phyloP scores from a whole-genome alignment of 495 filamentous ascomycete species.

The Talaromyces wortmannii region DNA sequence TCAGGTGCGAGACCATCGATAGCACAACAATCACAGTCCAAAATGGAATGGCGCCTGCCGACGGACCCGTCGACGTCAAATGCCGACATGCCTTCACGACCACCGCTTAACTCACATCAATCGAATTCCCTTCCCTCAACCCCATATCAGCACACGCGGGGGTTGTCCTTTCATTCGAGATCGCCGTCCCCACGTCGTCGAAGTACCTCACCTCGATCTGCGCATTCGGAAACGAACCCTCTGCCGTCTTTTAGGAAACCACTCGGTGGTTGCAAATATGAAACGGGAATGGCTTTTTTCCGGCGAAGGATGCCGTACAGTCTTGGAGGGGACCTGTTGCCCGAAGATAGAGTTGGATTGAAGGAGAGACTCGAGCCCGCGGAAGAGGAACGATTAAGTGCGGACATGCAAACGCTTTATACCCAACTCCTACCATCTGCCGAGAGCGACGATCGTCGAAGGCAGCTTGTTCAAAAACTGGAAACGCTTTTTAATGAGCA shows the following conservation, averaged over 20 bases:
- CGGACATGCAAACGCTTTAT: slow-evolving; percentile 78
- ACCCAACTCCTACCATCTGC: slow-evolving; percentile 75
- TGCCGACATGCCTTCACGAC: slow-evolving; percentile 26
- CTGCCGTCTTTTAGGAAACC: slow-evolving; percentile 56
- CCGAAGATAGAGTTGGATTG: slow-evolving; percentile 55
- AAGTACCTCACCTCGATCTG: slow-evolving; percentile 84
- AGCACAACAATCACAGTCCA: slow-evolving; percentile 32
- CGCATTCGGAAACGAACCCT: slow-evolving; percentile 79
- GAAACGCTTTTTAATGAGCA: slow-evolving; percentile 78
- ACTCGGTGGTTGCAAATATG: slow-evolving; percentile 68
- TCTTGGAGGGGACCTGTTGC: slow-evolving; percentile 68
- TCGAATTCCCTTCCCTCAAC: slow-evolving; percentile 93
- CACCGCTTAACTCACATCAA: slow-evolving; percentile 51
- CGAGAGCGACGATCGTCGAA: slow-evolving; percentile 68
- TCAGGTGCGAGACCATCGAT: slow-evolving; percentile 36
- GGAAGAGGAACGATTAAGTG: slow-evolving; percentile 70
- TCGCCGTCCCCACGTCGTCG: slow-evolving; percentile 77
- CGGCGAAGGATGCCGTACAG: slow-evolving; percentile 85
- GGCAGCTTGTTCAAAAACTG: slow-evolving; percentile 74
- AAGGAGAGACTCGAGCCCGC: slow-evolving; percentile 63
- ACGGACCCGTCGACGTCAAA: slow-evolving; percentile 21
- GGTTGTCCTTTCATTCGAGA: slow-evolving; percentile 75
- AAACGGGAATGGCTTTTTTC: slow-evolving; percentile 66
- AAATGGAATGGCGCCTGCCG: slow-evolving; percentile 35
- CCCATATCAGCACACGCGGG: slow-evolving; percentile 80